Evolutionary conservation across 2,329 filamentous ascomycete species (phyloP).

Genomic region (Xylaria sp.): DNA sequence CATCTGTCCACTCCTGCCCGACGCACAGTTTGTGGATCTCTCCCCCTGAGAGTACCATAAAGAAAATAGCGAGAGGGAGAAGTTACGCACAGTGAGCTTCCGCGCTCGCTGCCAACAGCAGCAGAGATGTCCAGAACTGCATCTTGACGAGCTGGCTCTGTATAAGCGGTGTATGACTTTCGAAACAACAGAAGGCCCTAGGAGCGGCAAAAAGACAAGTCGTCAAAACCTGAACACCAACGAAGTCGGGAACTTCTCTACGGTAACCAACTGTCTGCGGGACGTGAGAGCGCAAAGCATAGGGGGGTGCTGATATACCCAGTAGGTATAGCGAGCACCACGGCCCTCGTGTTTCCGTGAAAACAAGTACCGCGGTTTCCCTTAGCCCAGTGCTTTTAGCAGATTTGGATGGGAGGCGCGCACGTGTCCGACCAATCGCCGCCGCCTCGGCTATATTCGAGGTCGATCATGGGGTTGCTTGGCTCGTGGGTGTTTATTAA

Average conservation of each 20-base stretch:
- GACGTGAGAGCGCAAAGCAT: not conserved
- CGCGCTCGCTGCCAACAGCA: slow-evolving; percentile 28
- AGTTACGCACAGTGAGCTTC: slow-evolving; percentile 30
- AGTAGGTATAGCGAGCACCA: not conserved
- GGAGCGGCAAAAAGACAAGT: not conserved
- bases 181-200: not conserved
- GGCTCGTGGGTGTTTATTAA: slow-evolving; percentile 7
- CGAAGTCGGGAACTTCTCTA: not conserved
- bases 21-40: not conserved
- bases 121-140: slow-evolving; percentile 23
- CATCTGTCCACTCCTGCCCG: not conserved
- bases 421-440: slow-evolving; percentile 16
- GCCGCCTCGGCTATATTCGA: slow-evolving; percentile 28
- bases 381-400: not conserved
- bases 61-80: not conserved
- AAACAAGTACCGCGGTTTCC: slow-evolving; percentile 23
- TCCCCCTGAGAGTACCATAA: not conserved
- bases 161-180: not conserved
- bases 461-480: slow-evolving; percentile 22
- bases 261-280: not conserved
- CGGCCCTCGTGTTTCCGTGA: not conserved
- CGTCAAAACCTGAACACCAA: not conserved
- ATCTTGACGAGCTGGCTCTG: slow-evolving; percentile 16
- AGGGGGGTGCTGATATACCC: not conserved
- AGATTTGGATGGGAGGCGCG: slow-evolving; percentile 1